Base-by-base conservation (phyloP, 805 yeast species). In the Candida tammaniensis region DNA sequence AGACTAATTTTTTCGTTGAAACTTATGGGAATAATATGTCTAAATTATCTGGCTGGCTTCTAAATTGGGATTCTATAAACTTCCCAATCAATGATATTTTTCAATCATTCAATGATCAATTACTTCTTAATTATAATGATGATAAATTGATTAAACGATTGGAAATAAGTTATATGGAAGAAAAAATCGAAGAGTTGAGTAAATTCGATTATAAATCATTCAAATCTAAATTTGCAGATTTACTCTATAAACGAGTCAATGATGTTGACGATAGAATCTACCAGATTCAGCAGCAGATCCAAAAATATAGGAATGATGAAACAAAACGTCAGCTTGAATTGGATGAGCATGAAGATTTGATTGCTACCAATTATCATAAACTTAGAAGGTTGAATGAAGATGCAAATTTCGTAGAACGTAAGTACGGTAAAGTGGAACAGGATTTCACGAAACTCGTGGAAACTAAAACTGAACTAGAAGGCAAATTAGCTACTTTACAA, bases 331-430 rank as follows among this genome's bases (percentile, higher is more conserved):
- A 67, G 36, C 35, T 49, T 3, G 43, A 49, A 12, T 53, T 52
- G 23, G 73, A 67, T 41, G 36, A 40, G 1, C 58, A 57, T 29
- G 71, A 65, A 32, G 59, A 55, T 5, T 34, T 34, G 8, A 61
- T 67, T 1, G 63, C 66, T 3, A 51, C 39, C 7, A 49, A 52
- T 18, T 67, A 61, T 45, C 42, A 49, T 12, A 53, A 57, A 29
- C 44, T 65, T 12, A 51, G 61, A 23, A 52, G 54, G 28, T 46
- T 61, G 22, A 67, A 63, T 39, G 71, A 64, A 16, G 62, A 54
- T 19, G 67, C 67, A 2, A 34, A 38, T 6, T 26, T 49, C 6
- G 52, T 49, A 7, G 73, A 67, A 31, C 53, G 54, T 36, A 62
- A 56, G 39, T 44, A 60, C 17, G 49, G 40, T 10, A 54, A 57